A percentile compares a stretch with the other conserved stretches of the same genome.
Evolutionary conservation across 2,329 filamentous ascomycete species (phyloP).

Genomic region (Neurospora sp.): DNA sequence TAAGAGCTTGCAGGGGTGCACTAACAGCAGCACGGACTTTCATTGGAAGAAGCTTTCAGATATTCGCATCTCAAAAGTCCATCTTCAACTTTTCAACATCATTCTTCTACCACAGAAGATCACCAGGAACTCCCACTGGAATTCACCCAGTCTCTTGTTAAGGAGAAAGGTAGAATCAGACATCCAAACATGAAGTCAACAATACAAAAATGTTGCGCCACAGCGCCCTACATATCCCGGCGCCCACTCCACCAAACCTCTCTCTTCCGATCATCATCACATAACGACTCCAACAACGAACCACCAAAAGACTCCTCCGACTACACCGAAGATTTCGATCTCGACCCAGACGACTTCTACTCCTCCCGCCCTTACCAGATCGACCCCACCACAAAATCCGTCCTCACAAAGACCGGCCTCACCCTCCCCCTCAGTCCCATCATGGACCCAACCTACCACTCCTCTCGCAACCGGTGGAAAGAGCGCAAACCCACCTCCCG

Average conservation of each 20-base stretch:
- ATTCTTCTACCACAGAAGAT: neutral
- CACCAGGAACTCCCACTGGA: neutral
- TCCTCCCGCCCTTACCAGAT: neutral
- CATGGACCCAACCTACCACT: neutral
- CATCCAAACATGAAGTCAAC: neutral
- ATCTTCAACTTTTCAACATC: neutral
- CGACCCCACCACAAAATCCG: neutral
- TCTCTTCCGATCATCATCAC: neutral
- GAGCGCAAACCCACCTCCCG: neutral
- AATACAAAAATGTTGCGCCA: neutral
- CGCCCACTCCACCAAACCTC: neutral
- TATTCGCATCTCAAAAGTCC: neutral
- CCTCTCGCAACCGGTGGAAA: neutral
- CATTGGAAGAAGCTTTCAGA: neutral
- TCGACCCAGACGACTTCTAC: neutral
- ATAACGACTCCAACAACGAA: neutral
- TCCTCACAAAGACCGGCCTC: neutral
- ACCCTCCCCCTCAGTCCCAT: neutral
- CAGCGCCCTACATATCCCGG: neutral
- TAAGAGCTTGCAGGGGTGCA: neutral
- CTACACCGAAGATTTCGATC: neutral
- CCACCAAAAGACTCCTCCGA: neutral
- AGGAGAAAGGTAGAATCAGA: neutral
- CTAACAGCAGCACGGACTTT: neutral
- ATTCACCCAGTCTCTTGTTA: neutral